Evolutionary conservation across 495 filamentous ascomycete genomes (phyloP).

Genomic region (Daldinia concentrica): DNA sequence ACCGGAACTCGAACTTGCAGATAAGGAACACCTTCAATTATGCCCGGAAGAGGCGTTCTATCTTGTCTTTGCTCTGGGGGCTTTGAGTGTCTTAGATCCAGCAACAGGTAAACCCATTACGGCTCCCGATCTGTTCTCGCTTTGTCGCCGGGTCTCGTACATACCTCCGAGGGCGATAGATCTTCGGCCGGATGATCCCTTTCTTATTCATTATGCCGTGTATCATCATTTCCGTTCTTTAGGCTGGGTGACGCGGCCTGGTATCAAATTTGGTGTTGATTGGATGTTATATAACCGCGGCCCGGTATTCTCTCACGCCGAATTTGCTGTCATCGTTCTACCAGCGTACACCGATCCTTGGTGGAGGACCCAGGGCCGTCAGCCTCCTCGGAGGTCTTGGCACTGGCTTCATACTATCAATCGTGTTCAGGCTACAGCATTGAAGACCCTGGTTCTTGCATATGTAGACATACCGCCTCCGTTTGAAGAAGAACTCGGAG

Average conservation of each 20-base stretch:
- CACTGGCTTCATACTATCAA: slow-evolving; percentile 93
- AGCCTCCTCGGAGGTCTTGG: slow-evolving; percentile 70
- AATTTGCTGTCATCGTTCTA: slow-evolving; percentile 86
- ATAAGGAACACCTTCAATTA: slow-evolving; percentile 92
- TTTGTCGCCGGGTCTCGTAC: slow-evolving; percentile 74
- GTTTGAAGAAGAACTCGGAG: slow-evolving; percentile 49
- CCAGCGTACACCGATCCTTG: slow-evolving; percentile 81
- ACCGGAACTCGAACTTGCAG: slow-evolving; percentile 56
- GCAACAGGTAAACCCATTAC: slow-evolving; percentile 59
- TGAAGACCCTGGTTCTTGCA: slow-evolving; percentile 84
- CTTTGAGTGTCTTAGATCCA: slow-evolving; percentile 71
- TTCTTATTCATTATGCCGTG: slow-evolving; percentile 83
- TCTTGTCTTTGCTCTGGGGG: slow-evolving; percentile 81
- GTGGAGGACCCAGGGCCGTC: slow-evolving; percentile 67
- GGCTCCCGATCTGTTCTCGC: slow-evolving; percentile 64
- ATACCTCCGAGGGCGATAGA: slow-evolving; percentile 64
- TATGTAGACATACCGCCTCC: slow-evolving; percentile 94
- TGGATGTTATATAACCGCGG: slow-evolving; percentile 95
- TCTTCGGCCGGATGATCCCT: slow-evolving; percentile 76
- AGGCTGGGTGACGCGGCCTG: slow-evolving; percentile 93
- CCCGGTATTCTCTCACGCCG: slow-evolving; percentile 91
- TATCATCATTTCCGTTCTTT: slow-evolving; percentile 98
- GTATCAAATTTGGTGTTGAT: slow-evolving; percentile 94
- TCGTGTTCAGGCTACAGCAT: slow-evolving; percentile 86
- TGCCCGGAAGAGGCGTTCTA: slow-evolving; percentile 94